Base-by-base conservation (phyloP, 345 rosid genomes). In the Conringia planisiliqua region DNA sequence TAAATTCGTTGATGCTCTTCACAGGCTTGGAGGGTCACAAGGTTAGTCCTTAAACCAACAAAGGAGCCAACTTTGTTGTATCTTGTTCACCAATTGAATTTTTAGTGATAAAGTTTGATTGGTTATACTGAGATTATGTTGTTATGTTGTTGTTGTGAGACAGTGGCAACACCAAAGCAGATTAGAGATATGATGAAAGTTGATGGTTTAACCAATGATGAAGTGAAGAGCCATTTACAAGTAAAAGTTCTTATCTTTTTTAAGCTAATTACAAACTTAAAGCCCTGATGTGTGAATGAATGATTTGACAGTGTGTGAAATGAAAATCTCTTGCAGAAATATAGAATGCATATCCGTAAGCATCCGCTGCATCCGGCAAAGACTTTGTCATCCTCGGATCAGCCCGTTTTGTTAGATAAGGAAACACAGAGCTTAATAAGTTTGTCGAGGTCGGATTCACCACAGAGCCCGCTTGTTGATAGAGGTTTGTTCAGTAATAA, bases 141-240 rank as follows among this genome's bases (percentile, higher is more conserved):
- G 17, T 66, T 46, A 57, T 58, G 44, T 71, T 78, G 56, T 78
- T 59, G 16, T 44, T 59, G 69, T 64, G 66, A 72, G 80, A 58
- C 73, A 90, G 96, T 72, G 57, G 98, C 94, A 40, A 90, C 94
- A 65, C 97, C 97, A 58, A 91, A 89, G 70, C 95, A 86, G 77
- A 88, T 89, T 35, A 89, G 87, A 63, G 91, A 90, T 38, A 68
- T 84, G 35, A 92, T 92, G 98, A 78, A 83, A 77, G 91, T 92
- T 26, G 92, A 92, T 67, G 98, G 92, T 30, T 87, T 92, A 72
- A 92, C 98, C 65, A 88, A 86, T 76, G 96, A 90, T 80, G 95
- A 92, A 88, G 91, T 92, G 4, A 92, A 92, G 78, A 88, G 95
- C 81, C 96, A 92, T 83, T 85, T 92, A 67, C 98, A 92, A 87